A percentile compares a stretch with the other conserved stretches of the same genome.
Evolutionary conservation across 495 filamentous ascomycete species (phyloP).

Genomic region (Cairneyella variabilis): DNA sequence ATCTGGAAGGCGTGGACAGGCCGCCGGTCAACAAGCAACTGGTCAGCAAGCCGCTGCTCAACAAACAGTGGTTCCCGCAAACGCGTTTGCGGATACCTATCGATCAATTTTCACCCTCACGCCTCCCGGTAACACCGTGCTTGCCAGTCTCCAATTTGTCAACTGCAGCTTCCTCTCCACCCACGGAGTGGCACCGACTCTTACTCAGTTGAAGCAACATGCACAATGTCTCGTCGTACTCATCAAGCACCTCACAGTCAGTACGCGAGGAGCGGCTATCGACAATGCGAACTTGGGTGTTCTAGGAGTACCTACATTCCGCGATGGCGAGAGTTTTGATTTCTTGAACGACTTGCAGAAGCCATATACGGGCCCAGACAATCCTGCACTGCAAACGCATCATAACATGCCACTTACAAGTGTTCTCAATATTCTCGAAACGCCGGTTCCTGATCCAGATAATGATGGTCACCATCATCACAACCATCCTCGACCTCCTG

Average conservation of each 20-base stretch:
- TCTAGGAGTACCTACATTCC: background rate
- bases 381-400: conserved; percentile 11
- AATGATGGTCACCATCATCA: background rate
- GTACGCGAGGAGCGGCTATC: conserved; percentile 8
- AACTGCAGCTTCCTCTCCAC: conserved; percentile 52
- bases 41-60: no score
- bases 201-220: conserved; percentile 51
- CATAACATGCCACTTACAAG: conserved; percentile 41
- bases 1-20: no score
- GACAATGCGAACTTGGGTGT: conserved; percentile 23
- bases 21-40: no score
- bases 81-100: conserved; percentile 18
- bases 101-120: conserved; percentile 15
- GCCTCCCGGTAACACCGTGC: background rate
- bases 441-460: conserved; percentile 30
- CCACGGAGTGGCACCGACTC: conserved; percentile 37
- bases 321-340: conserved; percentile 40
- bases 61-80: no score
- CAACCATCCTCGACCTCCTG: background rate
- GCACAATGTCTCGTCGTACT: conserved; percentile 47
- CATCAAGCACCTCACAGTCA: conserved; percentile 40
- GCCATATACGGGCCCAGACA: conserved; percentile 43
- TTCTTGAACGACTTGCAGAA: conserved; percentile 41
- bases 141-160: conserved; percentile 6
- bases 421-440: conserved; percentile 40